These are phyloP conservation scores for Fusarium setosum DNA, from an alignment of 2,329 filamentous ascomycete species.

Conservation along the genomic window DNA sequence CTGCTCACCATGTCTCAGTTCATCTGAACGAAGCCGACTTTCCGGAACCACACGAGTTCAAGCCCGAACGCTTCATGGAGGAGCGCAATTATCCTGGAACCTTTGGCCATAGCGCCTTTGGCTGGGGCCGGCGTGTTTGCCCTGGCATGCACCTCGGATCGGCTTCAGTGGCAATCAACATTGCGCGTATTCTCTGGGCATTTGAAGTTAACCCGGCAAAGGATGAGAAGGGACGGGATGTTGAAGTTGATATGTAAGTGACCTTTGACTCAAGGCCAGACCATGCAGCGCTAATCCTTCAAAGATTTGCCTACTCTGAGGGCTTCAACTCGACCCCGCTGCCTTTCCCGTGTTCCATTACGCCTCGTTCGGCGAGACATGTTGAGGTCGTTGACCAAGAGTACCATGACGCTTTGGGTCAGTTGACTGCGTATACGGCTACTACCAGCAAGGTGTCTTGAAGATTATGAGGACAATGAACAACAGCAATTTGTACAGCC, in stretches of 20 bases:
- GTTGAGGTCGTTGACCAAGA: conserved; percentile 48
- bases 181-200: conserved; percentile 64
- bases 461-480: not conserved
- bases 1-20: conserved; percentile 34
- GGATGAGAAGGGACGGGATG: conserved; percentile 42
- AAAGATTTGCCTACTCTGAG: conserved; percentile 55
- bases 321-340: conserved; percentile 56
- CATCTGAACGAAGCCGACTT: conserved; percentile 56
- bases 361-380: conserved; percentile 48
- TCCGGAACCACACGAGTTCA: conserved; percentile 53
- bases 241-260: conserved; percentile 54
- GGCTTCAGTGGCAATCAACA: conserved; percentile 58
- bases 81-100: conserved; percentile 50
- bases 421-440: conserved; percentile 43
- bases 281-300: not conserved
- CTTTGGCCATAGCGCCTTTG: conserved; percentile 53
- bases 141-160: conserved; percentile 63
- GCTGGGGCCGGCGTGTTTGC: conserved; percentile 55
- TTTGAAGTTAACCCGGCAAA: conserved; percentile 54
- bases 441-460: conserved; percentile 35
- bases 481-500: too few species aligned
- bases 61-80: conserved; percentile 50
- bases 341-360: conserved; percentile 54
- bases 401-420: conserved; percentile 34
- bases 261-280: not conserved